Percentiles rank a stretch among this genome's conserved stretches.
Conservation (phyloP, 805 yeast species). For the Starmerella stigmatis region DNA sequence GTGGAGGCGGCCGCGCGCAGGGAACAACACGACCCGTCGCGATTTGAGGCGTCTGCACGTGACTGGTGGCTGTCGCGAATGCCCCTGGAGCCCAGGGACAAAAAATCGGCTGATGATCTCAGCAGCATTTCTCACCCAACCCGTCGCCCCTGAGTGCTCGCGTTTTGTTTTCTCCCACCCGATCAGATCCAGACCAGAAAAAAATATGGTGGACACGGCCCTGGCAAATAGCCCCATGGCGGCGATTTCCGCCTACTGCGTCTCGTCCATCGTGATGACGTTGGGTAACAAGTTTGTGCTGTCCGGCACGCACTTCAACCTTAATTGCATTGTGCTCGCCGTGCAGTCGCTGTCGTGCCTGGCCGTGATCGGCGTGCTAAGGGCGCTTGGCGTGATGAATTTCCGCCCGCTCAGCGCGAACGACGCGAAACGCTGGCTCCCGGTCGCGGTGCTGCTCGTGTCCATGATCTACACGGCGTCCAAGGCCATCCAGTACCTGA, state of each 20-base stretch:
- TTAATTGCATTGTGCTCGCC: conserved; percentile 82
- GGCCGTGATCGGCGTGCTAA: conserved; percentile 58
- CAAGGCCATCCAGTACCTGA: conserved; percentile 81
- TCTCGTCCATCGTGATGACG: conserved; percentile 92
- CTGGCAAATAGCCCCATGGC: conserved; percentile 30
- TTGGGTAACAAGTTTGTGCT: conserved; percentile 93
- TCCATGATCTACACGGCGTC: conserved; percentile 93
- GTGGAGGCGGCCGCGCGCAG: too few species aligned
- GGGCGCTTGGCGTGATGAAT: conserved; percentile 62
- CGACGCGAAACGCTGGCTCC: conserved; percentile 91
- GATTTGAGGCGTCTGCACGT: not conserved
- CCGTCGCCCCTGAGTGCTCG: too few species aligned
- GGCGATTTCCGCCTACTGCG: conserved; percentile 53
- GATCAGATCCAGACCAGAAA: not conserved
- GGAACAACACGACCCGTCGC: too few species aligned
- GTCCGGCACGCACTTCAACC: conserved; percentile 61
- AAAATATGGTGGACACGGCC: conserved; percentile 15
- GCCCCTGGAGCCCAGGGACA: too few species aligned
- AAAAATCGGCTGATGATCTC: too few species aligned
- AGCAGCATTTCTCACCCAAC: too few species aligned
- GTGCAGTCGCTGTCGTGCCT: conserved; percentile 82
- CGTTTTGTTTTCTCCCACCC: not conserved
- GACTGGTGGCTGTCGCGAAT: not conserved
- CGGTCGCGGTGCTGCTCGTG: conserved; percentile 80
- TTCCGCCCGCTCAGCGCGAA: conserved; percentile 75